phyloP scores from a whole-genome alignment of 2,329 filamentous ascomycete species.

The Juglanconis oblonga region DNA sequence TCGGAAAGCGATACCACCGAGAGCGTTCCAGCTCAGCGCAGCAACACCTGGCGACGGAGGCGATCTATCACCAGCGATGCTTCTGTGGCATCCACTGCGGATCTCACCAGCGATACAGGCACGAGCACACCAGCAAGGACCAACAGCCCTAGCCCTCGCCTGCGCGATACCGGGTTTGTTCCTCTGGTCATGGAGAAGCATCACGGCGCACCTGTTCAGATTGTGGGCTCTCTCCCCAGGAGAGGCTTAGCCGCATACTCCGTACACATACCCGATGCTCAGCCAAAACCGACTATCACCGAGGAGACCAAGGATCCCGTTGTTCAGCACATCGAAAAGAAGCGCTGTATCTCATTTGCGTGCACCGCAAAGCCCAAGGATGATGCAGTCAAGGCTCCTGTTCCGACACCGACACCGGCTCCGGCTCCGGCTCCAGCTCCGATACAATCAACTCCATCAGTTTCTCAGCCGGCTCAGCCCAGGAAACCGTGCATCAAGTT shows the following conservation, averaged over 20 bases:
- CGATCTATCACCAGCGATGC: constrained; percentile 75
- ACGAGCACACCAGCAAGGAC: constrained; percentile 86
- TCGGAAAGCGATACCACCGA: constrained; percentile 54
- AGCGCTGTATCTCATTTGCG: constrained; percentile 89
- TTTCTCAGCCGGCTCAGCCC: constrained; percentile 23
- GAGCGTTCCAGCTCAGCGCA: constrained; percentile 32
- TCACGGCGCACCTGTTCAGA: constrained; percentile 6
- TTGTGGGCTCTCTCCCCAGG: constrained; percentile 15
- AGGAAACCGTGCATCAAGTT: constrained; percentile 71
- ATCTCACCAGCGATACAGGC: constrained; percentile 92
- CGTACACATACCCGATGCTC: constrained; percentile 11
- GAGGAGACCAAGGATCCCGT: constrained; percentile 46
- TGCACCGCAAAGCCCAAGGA: constrained; percentile 65
- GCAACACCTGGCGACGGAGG: constrained; percentile 37
- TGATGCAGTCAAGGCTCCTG: constrained; percentile 39
- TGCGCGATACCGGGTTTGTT: constrained; percentile 54
- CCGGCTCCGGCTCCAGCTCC: constrained; percentile 16
- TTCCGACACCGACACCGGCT: constrained; percentile 23
- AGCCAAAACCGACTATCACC: constrained; percentile 22
- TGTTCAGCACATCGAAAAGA: constrained; percentile 67
- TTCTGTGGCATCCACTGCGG: constrained; percentile 79
- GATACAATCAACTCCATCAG: neutral
- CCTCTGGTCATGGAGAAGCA: constrained; percentile 27
- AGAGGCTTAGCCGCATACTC: neutral
- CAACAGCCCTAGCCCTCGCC: constrained; percentile 84